Conservation (phyloP, 495 filamentous ascomycete genomes). For the Tetracladium marchalianum region DNA sequence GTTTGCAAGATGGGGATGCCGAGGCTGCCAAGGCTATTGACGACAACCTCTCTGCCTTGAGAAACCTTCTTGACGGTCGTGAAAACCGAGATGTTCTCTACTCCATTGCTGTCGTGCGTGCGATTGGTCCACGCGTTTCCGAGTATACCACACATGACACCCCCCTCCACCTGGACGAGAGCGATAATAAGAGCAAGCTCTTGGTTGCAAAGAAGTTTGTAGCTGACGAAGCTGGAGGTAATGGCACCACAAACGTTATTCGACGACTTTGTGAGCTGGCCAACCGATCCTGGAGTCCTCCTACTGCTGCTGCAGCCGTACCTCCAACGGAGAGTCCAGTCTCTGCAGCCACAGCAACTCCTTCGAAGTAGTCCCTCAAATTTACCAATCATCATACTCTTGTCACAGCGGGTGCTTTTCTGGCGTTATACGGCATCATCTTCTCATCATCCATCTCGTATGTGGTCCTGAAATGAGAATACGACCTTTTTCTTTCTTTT, state of each 20-base stretch:
- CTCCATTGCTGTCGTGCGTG: slow-evolving; percentile 70
- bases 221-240: slow-evolving; percentile 57
- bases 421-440: slow-evolving; percentile 2
- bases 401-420: background rate
- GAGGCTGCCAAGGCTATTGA: slow-evolving; percentile 51
- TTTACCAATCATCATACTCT: background rate
- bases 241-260: slow-evolving; percentile 69
- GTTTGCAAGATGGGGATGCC: slow-evolving; percentile 49
- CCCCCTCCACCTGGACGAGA: slow-evolving; percentile 53
- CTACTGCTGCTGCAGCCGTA: background rate
- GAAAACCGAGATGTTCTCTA: slow-evolving; percentile 93
- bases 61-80: slow-evolving; percentile 59
- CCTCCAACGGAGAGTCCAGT: background rate
- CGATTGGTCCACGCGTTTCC: slow-evolving; percentile 56
- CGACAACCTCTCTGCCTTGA: slow-evolving; percentile 48
- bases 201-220: slow-evolving; percentile 76
- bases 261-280: slow-evolving; percentile 70
- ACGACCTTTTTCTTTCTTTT: slow-evolving; percentile 3
- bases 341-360: background rate
- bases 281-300: slow-evolving; percentile 11
- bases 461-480: slow-evolving; percentile 13
- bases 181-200: slow-evolving; percentile 61
- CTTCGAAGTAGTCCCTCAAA: slow-evolving; percentile 1
- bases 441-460: slow-evolving; percentile 5
- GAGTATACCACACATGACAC: slow-evolving; percentile 51